These are phyloP conservation scores for Ceratobasidium sp. DNA, from an alignment of 1,284 basidiomycete species.

Conservation along the genomic window DNA sequence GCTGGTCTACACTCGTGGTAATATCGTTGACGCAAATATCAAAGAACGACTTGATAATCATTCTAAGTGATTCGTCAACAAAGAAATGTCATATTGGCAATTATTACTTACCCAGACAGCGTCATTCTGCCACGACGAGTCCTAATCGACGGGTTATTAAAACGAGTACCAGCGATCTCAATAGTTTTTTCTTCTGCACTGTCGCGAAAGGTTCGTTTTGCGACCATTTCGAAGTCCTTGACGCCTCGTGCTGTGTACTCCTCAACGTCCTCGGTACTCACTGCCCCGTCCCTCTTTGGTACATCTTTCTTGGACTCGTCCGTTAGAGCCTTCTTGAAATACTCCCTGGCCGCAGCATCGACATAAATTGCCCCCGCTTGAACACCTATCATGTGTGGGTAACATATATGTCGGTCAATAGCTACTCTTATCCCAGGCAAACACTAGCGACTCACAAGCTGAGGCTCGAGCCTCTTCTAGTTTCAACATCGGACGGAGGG, in stretches of 20 bases:
- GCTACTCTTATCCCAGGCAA: background rate
- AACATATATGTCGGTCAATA: background rate
- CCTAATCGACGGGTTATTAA: conserved; percentile 15
- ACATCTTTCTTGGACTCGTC: background rate
- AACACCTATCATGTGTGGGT: background rate
- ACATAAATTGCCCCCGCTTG: conserved; percentile 25
- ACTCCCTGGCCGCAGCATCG: background rate
- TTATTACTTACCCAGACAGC: background rate
- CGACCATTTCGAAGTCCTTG: conserved; percentile 30
- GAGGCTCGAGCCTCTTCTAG: conserved; percentile 9
- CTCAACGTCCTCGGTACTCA: background rate
- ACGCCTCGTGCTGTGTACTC: background rate
- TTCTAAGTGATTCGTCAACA: background rate
- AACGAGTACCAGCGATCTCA: conserved; percentile 7
- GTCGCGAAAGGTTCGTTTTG: conserved; percentile 26
- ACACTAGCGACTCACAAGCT: conserved; percentile 1
- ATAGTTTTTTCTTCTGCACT: conserved; percentile 2
- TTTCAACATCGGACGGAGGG: background rate
- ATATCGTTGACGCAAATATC: conserved; percentile 21
- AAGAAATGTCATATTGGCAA: background rate
- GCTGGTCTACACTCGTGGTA: conserved; percentile 7
- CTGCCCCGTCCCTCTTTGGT: background rate
- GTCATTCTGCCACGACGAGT: conserved; percentile 20
- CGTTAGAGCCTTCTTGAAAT: background rate
- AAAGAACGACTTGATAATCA: conserved; percentile 37